Base-by-base conservation (phyloP, 176 grass and related monocot genomes). In the Elymus sibiricus region DNA sequence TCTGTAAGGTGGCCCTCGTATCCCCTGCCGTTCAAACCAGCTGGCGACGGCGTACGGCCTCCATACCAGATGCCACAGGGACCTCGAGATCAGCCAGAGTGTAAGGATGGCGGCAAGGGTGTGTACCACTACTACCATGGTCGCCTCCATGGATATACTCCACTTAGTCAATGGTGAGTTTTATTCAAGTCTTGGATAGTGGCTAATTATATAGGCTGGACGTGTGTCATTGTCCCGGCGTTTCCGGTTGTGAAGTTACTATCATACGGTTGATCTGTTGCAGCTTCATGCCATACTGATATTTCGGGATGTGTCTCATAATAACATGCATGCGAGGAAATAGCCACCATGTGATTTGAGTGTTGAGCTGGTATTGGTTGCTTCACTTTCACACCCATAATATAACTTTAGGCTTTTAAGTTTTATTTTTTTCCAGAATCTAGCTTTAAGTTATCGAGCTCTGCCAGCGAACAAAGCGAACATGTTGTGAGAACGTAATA, bases 1-100 rank as follows among this genome's bases (percentile, higher is more conserved):
- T 47, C 43, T 55, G 74, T 88, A 90, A 13, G 56, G 10, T 17
- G 92, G 92, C 2, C 92, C 92, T 4, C 78, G 11, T 24, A 93
- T 9, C 7, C 88, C 92, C 77, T 93, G 88, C 83, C 77, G 13
- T 17, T 66, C 72, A 39, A 88, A 86, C 25, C 43, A 21, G 32
- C 49, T n/a, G 11, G 69, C 25, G 28, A 88, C 77, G 14, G 49
- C 47, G 21, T 63, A 85, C 16, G 92, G 88, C 24, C 79, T 84
- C 92, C 83, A 84, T 1, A 44, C 74, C 4, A 92, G 83, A 16
- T 78, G 58, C 87, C 87, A 84, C 6, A 82, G 68, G 27, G 38
- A 42, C 27, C 26, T 46, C 16, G 73, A 53, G 44, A 76, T 6
- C 29, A 91, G 70, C 70, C 72, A 7, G 47, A 69, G 47, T 7